Conservation (phyloP, 306 rosid genomes). For the Pueraria montana region DNA sequence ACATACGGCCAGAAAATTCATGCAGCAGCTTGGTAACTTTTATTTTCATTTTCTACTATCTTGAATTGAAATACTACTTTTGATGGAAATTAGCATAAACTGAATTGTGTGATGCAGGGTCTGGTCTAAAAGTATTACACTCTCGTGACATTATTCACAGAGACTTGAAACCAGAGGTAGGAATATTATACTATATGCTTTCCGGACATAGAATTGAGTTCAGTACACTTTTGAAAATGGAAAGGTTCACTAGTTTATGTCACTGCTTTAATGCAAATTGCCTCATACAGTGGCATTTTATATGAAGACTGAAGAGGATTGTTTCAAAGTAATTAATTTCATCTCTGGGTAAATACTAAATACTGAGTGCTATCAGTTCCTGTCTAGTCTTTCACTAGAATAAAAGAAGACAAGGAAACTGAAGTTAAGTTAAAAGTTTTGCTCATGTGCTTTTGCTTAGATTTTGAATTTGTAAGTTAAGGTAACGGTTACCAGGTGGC, state of each 20-base stretch:
- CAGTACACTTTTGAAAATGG: neutral
- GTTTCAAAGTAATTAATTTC: neutral
- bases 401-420: constrained; percentile 5
- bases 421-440: neutral
- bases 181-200: neutral
- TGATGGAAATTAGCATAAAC: neutral
- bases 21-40: constrained; percentile 74
- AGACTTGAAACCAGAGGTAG: constrained; percentile 79
- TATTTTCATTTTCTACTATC: constrained; percentile 18
- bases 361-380: neutral
- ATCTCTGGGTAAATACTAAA: neutral
- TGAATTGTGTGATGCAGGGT: constrained; percentile 51
- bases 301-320: neutral
- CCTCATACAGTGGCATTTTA: constrained; percentile 18
- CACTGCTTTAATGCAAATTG: neutral
- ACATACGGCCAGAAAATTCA: constrained; percentile 61
- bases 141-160: constrained; percentile 64
- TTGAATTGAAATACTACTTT: neutral
- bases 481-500: neutral
- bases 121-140: constrained; percentile 60
- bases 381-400: neutral
- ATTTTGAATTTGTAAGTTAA: neutral
- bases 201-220: neutral
- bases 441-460: constrained; percentile 14
- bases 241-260: neutral